These are phyloP conservation scores for Talaromyces sp. DNA, from an alignment of 2,329 filamentous ascomycete genomes.

Conservation along the genomic window DNA sequence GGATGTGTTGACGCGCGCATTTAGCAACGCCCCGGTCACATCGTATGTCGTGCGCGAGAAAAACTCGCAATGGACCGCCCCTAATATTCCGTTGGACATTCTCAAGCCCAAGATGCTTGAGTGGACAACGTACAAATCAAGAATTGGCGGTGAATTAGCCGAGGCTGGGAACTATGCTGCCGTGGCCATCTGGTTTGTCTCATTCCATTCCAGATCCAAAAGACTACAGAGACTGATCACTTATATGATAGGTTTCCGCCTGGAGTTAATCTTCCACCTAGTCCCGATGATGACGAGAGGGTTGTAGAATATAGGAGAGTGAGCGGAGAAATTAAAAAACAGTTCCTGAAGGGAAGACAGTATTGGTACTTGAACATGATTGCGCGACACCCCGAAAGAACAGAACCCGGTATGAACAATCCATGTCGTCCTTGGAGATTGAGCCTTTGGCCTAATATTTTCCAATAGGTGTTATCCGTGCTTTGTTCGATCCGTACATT, in stretches of 20 bases:
- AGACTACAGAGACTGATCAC: neutral
- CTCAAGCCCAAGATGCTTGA: conserved; percentile 5
- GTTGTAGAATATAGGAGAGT: conserved; percentile 5
- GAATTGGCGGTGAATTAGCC: conserved; percentile 4
- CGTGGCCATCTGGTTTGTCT: conserved; percentile 10
- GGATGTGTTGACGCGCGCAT: conserved; percentile 5
- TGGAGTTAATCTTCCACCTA: conserved; percentile 3
- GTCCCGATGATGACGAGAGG: conserved; percentile 1
- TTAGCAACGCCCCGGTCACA: neutral
- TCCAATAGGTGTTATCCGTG: conserved; percentile 8
- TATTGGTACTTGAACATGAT: conserved; percentile 13
- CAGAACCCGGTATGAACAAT: conserved; percentile 5
- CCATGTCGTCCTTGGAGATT: neutral
- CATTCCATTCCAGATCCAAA: neutral
- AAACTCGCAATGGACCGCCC: conserved; percentile 8
- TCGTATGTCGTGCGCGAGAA: conserved; percentile 1
- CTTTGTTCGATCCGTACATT: conserved; percentile 14
- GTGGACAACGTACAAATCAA: conserved; percentile 10
- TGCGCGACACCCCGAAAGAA: conserved; percentile 10
- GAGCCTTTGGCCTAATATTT: neutral
- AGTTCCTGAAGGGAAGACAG: conserved; percentile 6
- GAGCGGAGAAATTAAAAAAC: conserved; percentile 7
- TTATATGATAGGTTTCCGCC: conserved; percentile 9
- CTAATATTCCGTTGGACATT: conserved; percentile 1
- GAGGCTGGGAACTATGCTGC: conserved; percentile 12